phyloP scores from a whole-genome alignment of 2,329 filamentous ascomycete genomes.

The Talaromyces atroroseus region DNA sequence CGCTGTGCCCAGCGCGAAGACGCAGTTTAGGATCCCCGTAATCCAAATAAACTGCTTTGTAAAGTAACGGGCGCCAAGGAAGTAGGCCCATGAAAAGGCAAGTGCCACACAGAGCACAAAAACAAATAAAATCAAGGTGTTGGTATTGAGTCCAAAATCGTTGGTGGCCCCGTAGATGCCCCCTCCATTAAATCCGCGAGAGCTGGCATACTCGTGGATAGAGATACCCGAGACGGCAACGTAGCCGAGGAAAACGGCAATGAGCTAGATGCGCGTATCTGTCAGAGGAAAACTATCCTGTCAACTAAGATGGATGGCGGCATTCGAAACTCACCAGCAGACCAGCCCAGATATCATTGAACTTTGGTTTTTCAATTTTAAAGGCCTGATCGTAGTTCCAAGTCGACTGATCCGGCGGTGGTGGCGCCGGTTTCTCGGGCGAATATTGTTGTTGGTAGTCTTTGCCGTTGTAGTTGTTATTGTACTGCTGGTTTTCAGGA shows the following conservation, averaged over 20 bases:
- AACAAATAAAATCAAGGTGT: slow-evolving; percentile 78
- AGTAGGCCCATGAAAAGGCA: slow-evolving; percentile 69
- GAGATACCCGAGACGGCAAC: slow-evolving; percentile 69
- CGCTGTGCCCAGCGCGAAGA: slow-evolving; percentile 76
- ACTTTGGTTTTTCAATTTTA: slow-evolving; percentile 76
- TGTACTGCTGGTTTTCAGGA: slow-evolving; percentile 11
- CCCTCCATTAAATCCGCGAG: slow-evolving; percentile 58
- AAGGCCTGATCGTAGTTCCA: slow-evolving; percentile 72
- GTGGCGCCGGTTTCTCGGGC: slow-evolving; percentile 18
- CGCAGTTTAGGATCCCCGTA: slow-evolving; percentile 81
- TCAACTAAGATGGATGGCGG: background rate
- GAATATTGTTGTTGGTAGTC: slow-evolving; percentile 21
- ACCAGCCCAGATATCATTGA: slow-evolving; percentile 84
- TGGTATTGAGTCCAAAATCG: slow-evolving; percentile 66
- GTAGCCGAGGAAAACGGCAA: slow-evolving; percentile 67
- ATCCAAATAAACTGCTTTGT: slow-evolving; percentile 92
- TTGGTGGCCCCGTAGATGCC: slow-evolving; percentile 69
- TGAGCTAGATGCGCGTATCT: slow-evolving; percentile 48
- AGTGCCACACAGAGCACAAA: slow-evolving; percentile 71
- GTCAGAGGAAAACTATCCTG: background rate
- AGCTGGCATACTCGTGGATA: slow-evolving; percentile 66
- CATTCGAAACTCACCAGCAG: slow-evolving; percentile 53
- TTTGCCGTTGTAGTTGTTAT: slow-evolving; percentile 3
- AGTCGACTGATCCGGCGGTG: slow-evolving; percentile 18
- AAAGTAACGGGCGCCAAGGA: slow-evolving; percentile 68